phyloP scores from a whole-genome alignment of 2,329 filamentous ascomycete species.

The Didymella pinodella region DNA sequence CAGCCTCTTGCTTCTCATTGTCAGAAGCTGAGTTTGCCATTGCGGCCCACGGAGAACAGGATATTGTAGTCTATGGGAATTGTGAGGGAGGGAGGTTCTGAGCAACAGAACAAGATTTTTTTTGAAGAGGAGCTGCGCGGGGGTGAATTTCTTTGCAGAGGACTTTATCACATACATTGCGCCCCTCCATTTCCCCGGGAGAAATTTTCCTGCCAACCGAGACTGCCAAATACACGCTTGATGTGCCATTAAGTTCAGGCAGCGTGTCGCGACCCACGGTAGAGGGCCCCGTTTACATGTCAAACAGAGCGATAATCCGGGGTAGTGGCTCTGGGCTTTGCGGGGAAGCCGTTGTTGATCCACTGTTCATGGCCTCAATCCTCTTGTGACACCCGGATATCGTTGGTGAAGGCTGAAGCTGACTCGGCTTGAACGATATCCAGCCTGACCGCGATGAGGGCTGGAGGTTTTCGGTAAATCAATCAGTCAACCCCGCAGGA shows the following conservation, averaged over 20 bases:
- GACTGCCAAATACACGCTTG: constrained; percentile 9
- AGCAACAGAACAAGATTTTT: background rate
- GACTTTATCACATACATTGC: constrained; percentile 2
- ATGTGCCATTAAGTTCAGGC: background rate
- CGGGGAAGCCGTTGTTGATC: constrained; percentile 32
- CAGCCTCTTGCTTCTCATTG: constrained; percentile 36
- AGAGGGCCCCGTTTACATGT: constrained; percentile 19
- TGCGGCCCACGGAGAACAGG: background rate
- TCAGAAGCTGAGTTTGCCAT: constrained; percentile 31
- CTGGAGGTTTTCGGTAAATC: constrained; percentile 28
- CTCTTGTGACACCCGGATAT: constrained; percentile 4
- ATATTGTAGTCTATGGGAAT: background rate
- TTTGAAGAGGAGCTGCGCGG: background rate
- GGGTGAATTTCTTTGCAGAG: constrained; percentile 3
- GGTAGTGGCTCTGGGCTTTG: constrained; percentile 31
- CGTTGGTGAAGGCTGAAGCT: constrained; percentile 13
- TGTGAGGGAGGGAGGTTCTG: background rate
- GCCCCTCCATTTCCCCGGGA: constrained; percentile 15
- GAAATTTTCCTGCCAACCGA: constrained; percentile 20
- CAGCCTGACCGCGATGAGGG: background rate
- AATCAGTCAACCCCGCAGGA: constrained; percentile 25
- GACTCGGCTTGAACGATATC: constrained; percentile 30
- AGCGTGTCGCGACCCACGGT: constrained; percentile 8
- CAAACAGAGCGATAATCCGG: constrained; percentile 29
- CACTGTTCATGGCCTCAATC: constrained; percentile 18